phyloP scores from a whole-genome alignment of 2,329 filamentous ascomycete species.

The Cadophora sp. region DNA sequence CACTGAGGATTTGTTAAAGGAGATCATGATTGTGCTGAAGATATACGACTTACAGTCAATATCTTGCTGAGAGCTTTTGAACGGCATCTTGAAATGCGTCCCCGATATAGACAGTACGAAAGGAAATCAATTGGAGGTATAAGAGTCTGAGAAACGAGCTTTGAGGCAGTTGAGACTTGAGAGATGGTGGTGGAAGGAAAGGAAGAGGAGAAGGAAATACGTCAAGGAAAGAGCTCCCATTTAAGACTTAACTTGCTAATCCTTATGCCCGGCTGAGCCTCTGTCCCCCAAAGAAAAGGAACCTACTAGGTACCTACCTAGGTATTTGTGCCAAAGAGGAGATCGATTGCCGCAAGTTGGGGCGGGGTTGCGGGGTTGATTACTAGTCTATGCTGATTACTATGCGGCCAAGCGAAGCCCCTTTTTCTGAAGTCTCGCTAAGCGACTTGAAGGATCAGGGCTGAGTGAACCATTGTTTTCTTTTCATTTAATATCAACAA shows the following conservation, averaged over 20 bases:
- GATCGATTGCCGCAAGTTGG: not conserved
- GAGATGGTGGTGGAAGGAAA: not conserved
- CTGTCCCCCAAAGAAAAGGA: not conserved
- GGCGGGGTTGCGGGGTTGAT: slow-evolving; percentile 5
- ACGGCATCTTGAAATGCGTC: slow-evolving; percentile 33
- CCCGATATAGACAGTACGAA: not conserved
- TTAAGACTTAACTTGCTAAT: not conserved
- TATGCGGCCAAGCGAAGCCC: not conserved
- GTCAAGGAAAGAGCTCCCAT: not conserved
- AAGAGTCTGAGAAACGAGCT: not conserved
- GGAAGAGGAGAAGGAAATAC: slow-evolving; percentile 5
- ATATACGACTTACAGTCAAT: slow-evolving; percentile 34
- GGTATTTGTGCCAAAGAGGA: no score
- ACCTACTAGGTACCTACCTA: no score
- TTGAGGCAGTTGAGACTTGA: not conserved
- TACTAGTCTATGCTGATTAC: not conserved
- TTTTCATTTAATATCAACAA: slow-evolving; percentile 12
- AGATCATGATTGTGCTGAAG: not conserved
- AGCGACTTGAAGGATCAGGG: not conserved
- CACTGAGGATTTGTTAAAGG: slow-evolving; percentile 38
- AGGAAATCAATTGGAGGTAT: not conserved
- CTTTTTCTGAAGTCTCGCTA: not conserved
- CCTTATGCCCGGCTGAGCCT: not conserved
- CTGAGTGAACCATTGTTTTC: not conserved
- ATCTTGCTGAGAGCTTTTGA: slow-evolving; percentile 40